Evolutionary conservation across 768 basidiomycete species (phyloP).

Genomic region (Pulveroboletus ravenelii): DNA sequence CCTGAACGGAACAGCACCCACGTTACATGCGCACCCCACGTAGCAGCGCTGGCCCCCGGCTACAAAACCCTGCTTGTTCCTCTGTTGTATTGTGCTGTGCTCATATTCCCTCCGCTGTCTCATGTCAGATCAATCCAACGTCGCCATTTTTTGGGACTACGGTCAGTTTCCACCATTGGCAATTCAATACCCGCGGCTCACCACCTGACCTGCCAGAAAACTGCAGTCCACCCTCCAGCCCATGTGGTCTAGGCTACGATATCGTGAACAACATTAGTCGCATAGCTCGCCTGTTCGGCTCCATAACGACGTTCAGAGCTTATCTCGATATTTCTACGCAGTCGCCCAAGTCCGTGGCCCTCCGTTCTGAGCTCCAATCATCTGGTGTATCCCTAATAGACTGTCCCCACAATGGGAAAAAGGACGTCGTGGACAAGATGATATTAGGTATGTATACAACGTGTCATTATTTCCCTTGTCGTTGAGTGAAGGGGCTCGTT

Average conservation of each 20-base stretch:
- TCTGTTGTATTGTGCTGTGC: slow-evolving; percentile 5
- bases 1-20: slow-evolving; percentile 9
- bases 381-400: slow-evolving; percentile 41
- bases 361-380: slow-evolving; percentile 40
- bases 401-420: slow-evolving; percentile 32
- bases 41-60: slow-evolving; percentile 3
- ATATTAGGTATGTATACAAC: slow-evolving; percentile 35
- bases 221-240: slow-evolving; percentile 28
- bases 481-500: slow-evolving; percentile 2
- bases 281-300: slow-evolving; percentile 45
- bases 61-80: slow-evolving; percentile 21
- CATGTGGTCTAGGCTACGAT: slow-evolving; percentile 35
- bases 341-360: slow-evolving; percentile 29
- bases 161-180: slow-evolving; percentile 17
- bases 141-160: slow-evolving; percentile 42
- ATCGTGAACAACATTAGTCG: slow-evolving; percentile 41
- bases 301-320: slow-evolving; percentile 47
- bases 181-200: neutral
- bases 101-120: slow-evolving; percentile 10
- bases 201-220: slow-evolving; percentile 25
- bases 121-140: slow-evolving; percentile 35
- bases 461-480: neutral
- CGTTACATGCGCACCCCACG: slow-evolving; percentile 13
- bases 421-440: slow-evolving; percentile 44
- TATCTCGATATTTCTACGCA: slow-evolving; percentile 46